Percentiles rank a stretch among this genome's conserved stretches.
Conservation (phyloP, 2,329 filamentous ascomycete species). For the Aspergillus sp. region DNA sequence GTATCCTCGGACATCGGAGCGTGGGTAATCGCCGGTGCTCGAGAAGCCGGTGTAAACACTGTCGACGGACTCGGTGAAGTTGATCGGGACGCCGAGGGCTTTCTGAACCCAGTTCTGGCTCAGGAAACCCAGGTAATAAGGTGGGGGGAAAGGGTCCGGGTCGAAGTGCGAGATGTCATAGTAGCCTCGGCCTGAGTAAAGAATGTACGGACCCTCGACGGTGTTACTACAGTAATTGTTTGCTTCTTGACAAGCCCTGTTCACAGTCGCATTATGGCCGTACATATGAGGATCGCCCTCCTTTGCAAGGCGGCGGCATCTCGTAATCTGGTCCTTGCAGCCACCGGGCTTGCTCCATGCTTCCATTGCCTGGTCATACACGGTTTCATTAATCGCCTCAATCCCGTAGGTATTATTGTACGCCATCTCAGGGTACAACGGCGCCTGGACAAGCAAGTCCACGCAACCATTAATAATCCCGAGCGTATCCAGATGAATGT, state of each 20-base stretch:
- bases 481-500: slow-evolving; percentile 53
- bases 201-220: slow-evolving; percentile 47
- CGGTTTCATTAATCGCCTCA: slow-evolving; percentile 49
- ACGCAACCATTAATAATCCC: slow-evolving; percentile 59
- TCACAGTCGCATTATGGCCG: slow-evolving; percentile 47
- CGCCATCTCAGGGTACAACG: slow-evolving; percentile 52
- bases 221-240: slow-evolving; percentile 46
- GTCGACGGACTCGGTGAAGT: slow-evolving; percentile 51
- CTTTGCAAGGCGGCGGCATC: slow-evolving; percentile 51
- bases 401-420: slow-evolving; percentile 63
- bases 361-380: slow-evolving; percentile 48
- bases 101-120: slow-evolving; percentile 58
- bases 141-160: slow-evolving; percentile 54
- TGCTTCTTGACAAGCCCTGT: slow-evolving; percentile 46
- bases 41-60: slow-evolving; percentile 50
- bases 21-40: slow-evolving; percentile 49
- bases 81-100: slow-evolving; percentile 60
- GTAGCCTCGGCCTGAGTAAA: slow-evolving; percentile 48
- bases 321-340: slow-evolving; percentile 54
- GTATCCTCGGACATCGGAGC: slow-evolving; percentile 45
- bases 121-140: slow-evolving; percentile 57
- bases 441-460: slow-evolving; percentile 51
- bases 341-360: slow-evolving; percentile 49
- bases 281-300: slow-evolving; percentile 52
- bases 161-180: slow-evolving; percentile 58